Percentiles rank a stretch among this genome's conserved stretches.
These are phyloP conservation scores for Cnidoscolus chayamansa DNA, from an alignment of 441 rosid genomes.

Conservation along the genomic window DNA sequence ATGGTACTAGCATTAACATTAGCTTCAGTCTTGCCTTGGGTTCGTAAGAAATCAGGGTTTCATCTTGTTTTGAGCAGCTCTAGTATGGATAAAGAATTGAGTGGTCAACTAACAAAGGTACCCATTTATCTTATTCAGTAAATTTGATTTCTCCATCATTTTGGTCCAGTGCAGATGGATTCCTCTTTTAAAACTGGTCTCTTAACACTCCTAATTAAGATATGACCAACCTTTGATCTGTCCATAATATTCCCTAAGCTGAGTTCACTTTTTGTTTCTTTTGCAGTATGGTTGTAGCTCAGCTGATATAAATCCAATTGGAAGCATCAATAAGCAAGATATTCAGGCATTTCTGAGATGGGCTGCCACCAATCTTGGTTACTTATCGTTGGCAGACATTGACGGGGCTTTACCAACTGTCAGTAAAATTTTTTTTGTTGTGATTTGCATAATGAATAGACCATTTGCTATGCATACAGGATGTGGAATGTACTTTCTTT, in stretches of 20 bases:
- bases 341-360: slow-evolving; percentile 72
- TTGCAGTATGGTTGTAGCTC: slow-evolving; percentile 92
- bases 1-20: slow-evolving; percentile 88
- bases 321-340: slow-evolving; percentile 87
- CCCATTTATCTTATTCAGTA: neutral
- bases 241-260: neutral
- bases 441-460: slow-evolving; percentile 75
- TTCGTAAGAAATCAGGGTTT: slow-evolving; percentile 77
- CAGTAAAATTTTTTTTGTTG: slow-evolving; percentile 34
- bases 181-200: neutral
- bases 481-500: neutral
- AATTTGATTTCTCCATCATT: neutral
- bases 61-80: slow-evolving; percentile 95
- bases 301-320: slow-evolving; percentile 92
- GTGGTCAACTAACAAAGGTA: slow-evolving; percentile 93
- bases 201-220: neutral
- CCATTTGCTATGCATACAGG: slow-evolving; percentile 39
- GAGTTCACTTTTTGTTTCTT: slow-evolving; percentile 18
- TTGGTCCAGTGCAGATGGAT: neutral
- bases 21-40: slow-evolving; percentile 94
- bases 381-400: slow-evolving; percentile 75
- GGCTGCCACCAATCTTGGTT: slow-evolving; percentile 88
- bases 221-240: neutral
- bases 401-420: slow-evolving; percentile 93
- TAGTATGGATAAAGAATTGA: slow-evolving; percentile 83